phyloP scores from a whole-genome alignment of 164 flowering plant genomes.

The Vitis rotundifolia region DNA sequence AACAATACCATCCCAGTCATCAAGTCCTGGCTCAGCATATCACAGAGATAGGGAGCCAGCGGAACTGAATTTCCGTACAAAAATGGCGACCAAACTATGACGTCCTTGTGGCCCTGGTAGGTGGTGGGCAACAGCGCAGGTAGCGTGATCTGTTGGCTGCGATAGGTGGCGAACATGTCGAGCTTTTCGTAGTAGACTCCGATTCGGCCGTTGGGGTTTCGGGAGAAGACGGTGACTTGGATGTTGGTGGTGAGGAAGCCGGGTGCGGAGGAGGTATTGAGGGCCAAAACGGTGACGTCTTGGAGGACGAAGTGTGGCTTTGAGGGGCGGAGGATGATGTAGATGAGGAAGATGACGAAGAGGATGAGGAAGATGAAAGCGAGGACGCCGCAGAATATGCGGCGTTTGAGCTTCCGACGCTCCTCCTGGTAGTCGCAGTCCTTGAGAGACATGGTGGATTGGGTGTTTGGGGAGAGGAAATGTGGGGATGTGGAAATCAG shows the following conservation, averaged over 20 bases:
- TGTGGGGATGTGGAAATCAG: too few relatives aligned
- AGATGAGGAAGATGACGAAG: constrained; percentile 26
- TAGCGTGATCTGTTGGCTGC: constrained; percentile 32
- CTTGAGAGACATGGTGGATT: constrained; percentile 13
- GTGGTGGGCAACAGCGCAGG: constrained; percentile 19
- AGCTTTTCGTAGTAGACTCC: constrained; percentile 31
- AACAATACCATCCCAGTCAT: constrained; percentile 26
- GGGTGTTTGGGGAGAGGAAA: too few relatives aligned
- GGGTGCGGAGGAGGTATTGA: constrained; percentile 26
- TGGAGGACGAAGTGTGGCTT: constrained; percentile 38
- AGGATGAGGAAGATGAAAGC: constrained; percentile 5
- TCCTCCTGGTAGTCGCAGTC: constrained; percentile 26
- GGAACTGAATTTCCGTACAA: constrained; percentile 30
- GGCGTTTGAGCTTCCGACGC: neutral
- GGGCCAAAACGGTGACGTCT: constrained; percentile 29
- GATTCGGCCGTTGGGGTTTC: constrained; percentile 31
- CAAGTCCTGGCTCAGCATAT: constrained; percentile 23
- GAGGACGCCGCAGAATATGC: neutral
- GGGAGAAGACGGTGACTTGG: constrained; percentile 31
- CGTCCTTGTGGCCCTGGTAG: constrained; percentile 33
- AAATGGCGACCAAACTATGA: constrained; percentile 36
- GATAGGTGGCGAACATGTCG: constrained; percentile 32
- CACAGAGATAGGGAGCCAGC: constrained; percentile 22
- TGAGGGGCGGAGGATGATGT: constrained; percentile 23
- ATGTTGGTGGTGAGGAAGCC: constrained; percentile 23